Conservation (phyloP, 2,329 filamentous ascomycete species). For the Hymenoscyphus infarciens region DNA sequence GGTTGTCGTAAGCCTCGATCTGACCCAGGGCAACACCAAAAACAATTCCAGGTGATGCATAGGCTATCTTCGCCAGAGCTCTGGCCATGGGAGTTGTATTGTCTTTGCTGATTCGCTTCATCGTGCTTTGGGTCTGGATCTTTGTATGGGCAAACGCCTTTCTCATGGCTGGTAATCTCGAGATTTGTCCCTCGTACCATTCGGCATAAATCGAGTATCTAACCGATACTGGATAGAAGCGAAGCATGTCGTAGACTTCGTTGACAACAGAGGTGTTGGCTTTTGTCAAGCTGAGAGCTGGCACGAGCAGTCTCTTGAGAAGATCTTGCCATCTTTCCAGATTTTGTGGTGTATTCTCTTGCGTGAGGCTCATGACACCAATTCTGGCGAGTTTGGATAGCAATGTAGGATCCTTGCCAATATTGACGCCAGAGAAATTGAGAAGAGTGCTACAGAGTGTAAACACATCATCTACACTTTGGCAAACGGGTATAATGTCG, state of each 20-base stretch:
- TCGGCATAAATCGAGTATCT: conserved; percentile 90
- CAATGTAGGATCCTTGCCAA: conserved; percentile 77
- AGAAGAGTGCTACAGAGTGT: conserved; percentile 79
- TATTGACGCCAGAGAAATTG: conserved; percentile 82
- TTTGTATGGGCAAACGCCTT: conserved; percentile 73
- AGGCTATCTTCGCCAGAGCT: conserved; percentile 85
- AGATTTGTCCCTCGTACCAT: conserved; percentile 81
- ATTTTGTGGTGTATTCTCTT: conserved; percentile 70
- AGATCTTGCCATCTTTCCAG: conserved; percentile 78
- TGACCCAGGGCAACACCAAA: conserved; percentile 86
- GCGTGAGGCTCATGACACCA: conserved; percentile 67
- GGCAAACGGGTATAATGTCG: conserved; percentile 88
- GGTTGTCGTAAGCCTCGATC: conserved; percentile 89
- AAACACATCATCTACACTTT: conserved; percentile 86
- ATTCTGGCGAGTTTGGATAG: conserved; percentile 83
- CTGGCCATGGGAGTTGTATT: conserved; percentile 85
- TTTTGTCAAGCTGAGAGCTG: conserved; percentile 80
- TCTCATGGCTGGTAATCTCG: conserved; percentile 72
- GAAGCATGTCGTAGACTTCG: conserved; percentile 80
- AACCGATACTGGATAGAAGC: conserved; percentile 68
- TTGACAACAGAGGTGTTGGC: conserved; percentile 81
- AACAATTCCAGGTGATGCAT: conserved; percentile 84
- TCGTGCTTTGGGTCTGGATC: conserved; percentile 75
- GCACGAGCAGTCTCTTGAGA: conserved; percentile 78
- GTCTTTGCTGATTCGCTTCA: conserved; percentile 85